Percentiles rank a stretch among this genome's conserved stretches.
These are phyloP conservation scores for Perkinsus olseni DNA, from an alignment of 169 alveolate genomes.

Conservation along the genomic window DNA sequence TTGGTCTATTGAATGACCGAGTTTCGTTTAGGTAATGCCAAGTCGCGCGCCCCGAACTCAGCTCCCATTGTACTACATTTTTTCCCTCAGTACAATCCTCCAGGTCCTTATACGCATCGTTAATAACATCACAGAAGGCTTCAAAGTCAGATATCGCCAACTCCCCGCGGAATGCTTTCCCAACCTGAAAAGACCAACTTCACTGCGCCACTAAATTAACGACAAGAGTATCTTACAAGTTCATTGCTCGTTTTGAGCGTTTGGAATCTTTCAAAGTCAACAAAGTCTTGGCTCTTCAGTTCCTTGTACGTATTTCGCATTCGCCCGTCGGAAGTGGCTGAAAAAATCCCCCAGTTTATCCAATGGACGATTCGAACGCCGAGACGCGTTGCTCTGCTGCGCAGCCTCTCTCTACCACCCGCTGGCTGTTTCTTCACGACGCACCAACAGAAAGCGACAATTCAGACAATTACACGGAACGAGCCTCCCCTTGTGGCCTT, in stretches of 20 bases:
- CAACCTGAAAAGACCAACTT: background rate
- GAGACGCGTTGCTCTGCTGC: background rate
- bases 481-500: too few relatives aligned
- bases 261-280: background rate
- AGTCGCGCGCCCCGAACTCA: background rate
- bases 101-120: background rate
- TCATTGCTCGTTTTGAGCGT: background rate
- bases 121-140: background rate
- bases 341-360: background rate
- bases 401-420: too few relatives aligned
- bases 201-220: background rate
- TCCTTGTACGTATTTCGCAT: background rate
- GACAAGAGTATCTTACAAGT: background rate
- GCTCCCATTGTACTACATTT: background rate
- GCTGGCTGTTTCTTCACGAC: too few relatives aligned
- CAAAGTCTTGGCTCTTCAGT: background rate
- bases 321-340: background rate
- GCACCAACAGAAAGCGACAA: too few relatives aligned
- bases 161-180: background rate
- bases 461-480: too few relatives aligned
- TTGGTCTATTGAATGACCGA: too few relatives aligned
- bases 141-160: background rate
- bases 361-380: background rate
- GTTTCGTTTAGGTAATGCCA: too few relatives aligned
- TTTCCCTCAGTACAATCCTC: background rate